Evolutionary conservation across 1,139 yeast genomes (phyloP), one percentile per base, ranked within the genome.

Genomic region (Taphrina flavorubra): DNA sequence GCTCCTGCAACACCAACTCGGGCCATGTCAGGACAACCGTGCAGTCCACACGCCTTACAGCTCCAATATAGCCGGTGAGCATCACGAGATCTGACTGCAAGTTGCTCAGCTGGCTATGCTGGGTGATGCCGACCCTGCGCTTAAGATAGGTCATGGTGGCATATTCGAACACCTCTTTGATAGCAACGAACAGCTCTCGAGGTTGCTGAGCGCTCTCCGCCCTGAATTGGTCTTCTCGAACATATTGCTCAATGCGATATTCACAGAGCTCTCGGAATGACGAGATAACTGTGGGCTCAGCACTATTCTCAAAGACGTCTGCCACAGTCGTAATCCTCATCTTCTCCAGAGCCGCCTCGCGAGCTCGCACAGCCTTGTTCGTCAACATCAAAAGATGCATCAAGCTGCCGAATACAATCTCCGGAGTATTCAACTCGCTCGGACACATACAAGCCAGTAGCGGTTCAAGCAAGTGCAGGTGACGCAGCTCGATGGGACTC

Each of bases 381-480:
- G 62, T 58, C 16, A 58, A 39, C 18, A 16, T 18, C 36, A 58
- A 13, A 31, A 58, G 51, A 44, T 58, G 62, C 53, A 58, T 31
- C 39, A 44, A 8, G 18, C 62, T 58, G 39, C 62, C 62, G 14
- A 7, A 14, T 1, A 25, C 13, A 13, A 46, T 36, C 8, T 31
- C 53, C n/a, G 37, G 37, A 7, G 13, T 16, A 3, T 31, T 5
- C 7, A 58, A 44, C 20, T 58, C 62, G 51, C 20, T 47, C 6
- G 39, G 16, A 10, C 40, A 7, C 36, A 58, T 42, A n/a, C 53
- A 58, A 18, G n/a, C 31, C n/a, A 44, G 14, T n/a, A 58, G 18
- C 10, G 62, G 62, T 25, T 58, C 62, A 11, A 58, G 18, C 62
- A 58, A 34, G n/a, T 16, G 8, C 36, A 44, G 1, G 25, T 46